Base-by-base conservation (phyloP, 2,329 filamentous ascomycete species). In the Diaporthe citri region DNA sequence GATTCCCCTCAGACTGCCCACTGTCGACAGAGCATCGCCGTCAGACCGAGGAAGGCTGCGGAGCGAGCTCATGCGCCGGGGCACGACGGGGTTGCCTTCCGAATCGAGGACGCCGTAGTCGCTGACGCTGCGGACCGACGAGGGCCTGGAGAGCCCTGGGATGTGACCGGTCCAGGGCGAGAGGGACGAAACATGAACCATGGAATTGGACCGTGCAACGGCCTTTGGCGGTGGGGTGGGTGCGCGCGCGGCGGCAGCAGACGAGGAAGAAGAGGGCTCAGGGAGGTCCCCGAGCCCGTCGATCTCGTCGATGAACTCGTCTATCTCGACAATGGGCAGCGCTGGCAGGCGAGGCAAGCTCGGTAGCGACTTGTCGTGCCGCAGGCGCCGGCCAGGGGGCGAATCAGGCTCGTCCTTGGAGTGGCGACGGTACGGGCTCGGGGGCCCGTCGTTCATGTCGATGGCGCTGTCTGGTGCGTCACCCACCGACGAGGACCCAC, bases 401-500 rank as follows among this genome's bases (percentile, higher is more conserved):
- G 67, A 46, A 72, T 77, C n/a, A 43, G 52, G 73, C 20, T 71
- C 67, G 7, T 79, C 75, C 56, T 79, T 78, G 25, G 78, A 55
- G n/a, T 73, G 70, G 36, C 67, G 69, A 41, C 67, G 69, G 48
- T 75, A 71, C 0, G 76, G 60, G 67, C 78, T 76, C 15, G 76
- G 76, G 7, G 79, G 78, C 46, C 82, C 82, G 64, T 80, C 80
- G 57, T 79, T 80, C 28, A 85, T 75, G 52, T 84, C 85, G 55
- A 87, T 84, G 36, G 84, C 85, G 72, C 83, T 86, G 77, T 87
- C 85, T 1, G 85, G 84, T 28, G 80, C 78, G 43, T 84, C 82
- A 28, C 80, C 83, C 17, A 82, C 71, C 22, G 83, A 85, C 20
- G 82, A 80, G 17, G 77, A 74, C 17, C 52, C 60, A 36, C 62